These are phyloP conservation scores for Diplodia scrobiculata DNA, from an alignment of 2,329 filamentous ascomycete species.

Conservation along the genomic window DNA sequence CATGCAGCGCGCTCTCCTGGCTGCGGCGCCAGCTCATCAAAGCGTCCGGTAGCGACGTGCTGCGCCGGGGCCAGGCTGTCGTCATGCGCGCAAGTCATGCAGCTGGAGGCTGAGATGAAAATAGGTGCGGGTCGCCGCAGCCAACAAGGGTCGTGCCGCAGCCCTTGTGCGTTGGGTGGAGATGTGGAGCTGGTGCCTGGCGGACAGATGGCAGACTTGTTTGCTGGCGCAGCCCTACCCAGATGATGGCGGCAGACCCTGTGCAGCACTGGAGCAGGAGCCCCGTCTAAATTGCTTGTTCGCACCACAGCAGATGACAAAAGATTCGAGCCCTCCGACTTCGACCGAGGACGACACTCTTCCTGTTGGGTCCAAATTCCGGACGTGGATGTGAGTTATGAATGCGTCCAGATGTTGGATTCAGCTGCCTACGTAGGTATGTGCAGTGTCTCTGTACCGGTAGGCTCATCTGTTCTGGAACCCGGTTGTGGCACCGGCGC, in stretches of 20 bases:
- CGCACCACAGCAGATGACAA: neutral
- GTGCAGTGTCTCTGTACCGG: too few relatives aligned
- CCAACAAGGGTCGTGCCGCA: slow-evolving; percentile 6
- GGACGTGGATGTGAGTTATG: too few relatives aligned
- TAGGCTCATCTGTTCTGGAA: too few relatives aligned
- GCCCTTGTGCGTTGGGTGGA: neutral
- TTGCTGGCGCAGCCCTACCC: slow-evolving; percentile 3
- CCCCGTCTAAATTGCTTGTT: slow-evolving; percentile 8
- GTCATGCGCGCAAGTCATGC: slow-evolving; percentile 25
- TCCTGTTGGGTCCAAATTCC: too few relatives aligned
- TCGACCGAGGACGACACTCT: too few relatives aligned
- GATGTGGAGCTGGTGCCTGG: neutral
- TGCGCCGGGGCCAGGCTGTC: slow-evolving; percentile 15
- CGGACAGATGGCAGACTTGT: neutral
- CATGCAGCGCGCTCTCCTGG: slow-evolving; percentile 6
- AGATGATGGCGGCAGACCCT: neutral
- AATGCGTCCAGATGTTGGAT: too few relatives aligned
- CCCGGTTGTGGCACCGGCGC: neutral
- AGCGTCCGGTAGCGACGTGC: slow-evolving; percentile 5
- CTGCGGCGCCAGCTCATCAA: slow-evolving; percentile 14
- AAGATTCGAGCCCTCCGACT: too few relatives aligned
- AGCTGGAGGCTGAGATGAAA: slow-evolving; percentile 14
- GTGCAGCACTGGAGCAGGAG: neutral
- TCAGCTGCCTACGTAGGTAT: too few relatives aligned
- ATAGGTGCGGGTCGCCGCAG: slow-evolving; percentile 2